Base-by-base conservation (phyloP, 78 protist species). In the Thecamonas trahens region DNA sequence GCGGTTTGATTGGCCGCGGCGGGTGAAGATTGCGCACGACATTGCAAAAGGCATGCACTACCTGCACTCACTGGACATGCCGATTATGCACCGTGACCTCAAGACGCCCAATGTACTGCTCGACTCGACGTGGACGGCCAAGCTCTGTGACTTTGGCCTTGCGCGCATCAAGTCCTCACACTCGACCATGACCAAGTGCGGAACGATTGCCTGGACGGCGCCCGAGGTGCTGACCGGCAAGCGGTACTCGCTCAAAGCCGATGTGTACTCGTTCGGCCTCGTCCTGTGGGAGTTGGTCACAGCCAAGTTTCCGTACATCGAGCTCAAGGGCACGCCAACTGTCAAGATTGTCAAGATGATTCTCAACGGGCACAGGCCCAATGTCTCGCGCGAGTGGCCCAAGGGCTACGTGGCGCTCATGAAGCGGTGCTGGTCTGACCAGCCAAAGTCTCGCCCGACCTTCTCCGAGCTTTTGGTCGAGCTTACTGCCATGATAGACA, bases 141-240 rank as follows among this genome's bases (percentile, higher is more conserved):
- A 86, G 58, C 62, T 86, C 18, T 80, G 87, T 53, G 91, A 86
- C 72, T 86, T 86, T 63, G 91, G 91, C 11, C 20, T 86, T 18
- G 64, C 86, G 13, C 28, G 84, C 14, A n/a, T n/a, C n/a, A n/a
- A n/a, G n/a, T n/a, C n/a, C n/a, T n/a, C n/a, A n/a, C 68, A 73
- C 20, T 70, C 61, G 77, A 79, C 77, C 22, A 79, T 70, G 79
- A 72, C 77, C 50, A 72, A 79, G 35, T 79, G 64, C 37, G 85
- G 85, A 0, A 79, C 85, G n/a, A 72, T 72, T 76, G 85, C 79
- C 3, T 79, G 65, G 47, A 62, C 74, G n/a, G 79, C 85, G 1
- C 85, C 85, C 8, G 85, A 79, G 40, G 72, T 79, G n/a, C 65
- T 71, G 26, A 70, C 69, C 54, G 85, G 85, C 17, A 29, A 63